Base-by-base conservation (phyloP, 768 basidiomycete species). In the Mrakia gelida region DNA sequence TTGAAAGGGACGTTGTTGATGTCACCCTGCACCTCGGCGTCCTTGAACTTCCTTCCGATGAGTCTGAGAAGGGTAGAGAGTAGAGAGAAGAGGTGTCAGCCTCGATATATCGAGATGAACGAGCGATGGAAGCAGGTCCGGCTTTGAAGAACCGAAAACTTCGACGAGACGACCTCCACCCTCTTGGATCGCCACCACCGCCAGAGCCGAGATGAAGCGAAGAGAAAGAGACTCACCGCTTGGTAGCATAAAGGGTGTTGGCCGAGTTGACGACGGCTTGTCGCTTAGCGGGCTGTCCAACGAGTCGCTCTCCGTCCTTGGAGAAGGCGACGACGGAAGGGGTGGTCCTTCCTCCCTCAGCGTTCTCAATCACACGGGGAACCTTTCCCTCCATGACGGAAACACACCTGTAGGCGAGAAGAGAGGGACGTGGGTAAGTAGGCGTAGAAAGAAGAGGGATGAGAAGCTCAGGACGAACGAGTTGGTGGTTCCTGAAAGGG, bases 281-380 rank as follows among this genome's bases (percentile, higher is more conserved):
- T 71, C 95, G 93, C 86, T 98, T 95, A 16, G 96, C 97, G 32
- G 96, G 95, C 62, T 97, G 89, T 85, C 96, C 96, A 79, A 97
- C 91, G 45, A 98, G 88, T 78, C 96, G 94, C 85, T 99, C 97
- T 76, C 94, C 94, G 82, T 98, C 95, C 85, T 98, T 97, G 75
- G 97, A 94, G 88, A 99, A 99, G 56, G 96, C 96, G 81, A 98
- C 94, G 76, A 98, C 94, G 56, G 97, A 99, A 3, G 97, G 97
- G 23, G 97, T 99, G 80, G 97, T 98, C 81, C 97, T 91, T 77
- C 92, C 92, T 87, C 97, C 96, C 87, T 98, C 96, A 8, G 95
- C 87, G 87, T 98, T 98, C 86, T 98, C 97, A 81, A 99, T 92
- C 80, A 98, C 96, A 81, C 93, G 92, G 71, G 95, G 89, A 52